Conservation (phyloP, 1,284 basidiomycete species). For the Austroboletus niveus region DNA sequence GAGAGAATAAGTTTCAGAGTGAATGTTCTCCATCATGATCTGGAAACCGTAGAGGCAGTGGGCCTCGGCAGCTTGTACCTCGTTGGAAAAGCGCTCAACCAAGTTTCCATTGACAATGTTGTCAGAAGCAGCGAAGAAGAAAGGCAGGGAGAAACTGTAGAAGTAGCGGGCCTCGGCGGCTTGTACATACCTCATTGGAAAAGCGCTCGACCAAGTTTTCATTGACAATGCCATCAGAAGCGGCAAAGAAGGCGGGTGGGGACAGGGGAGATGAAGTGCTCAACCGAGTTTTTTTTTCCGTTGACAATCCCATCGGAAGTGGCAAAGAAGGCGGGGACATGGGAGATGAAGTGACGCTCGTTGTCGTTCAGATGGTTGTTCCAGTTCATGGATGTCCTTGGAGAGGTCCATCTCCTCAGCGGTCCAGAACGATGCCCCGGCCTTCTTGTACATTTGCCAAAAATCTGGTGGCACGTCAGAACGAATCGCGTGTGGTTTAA, state of each 20-base stretch:
- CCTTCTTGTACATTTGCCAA: constrained; percentile 85
- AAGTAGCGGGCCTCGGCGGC: constrained; percentile 76
- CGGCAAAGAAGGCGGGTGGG: constrained; percentile 39
- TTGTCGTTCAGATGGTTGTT: constrained; percentile 89
- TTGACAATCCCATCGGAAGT: no score
- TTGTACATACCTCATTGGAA: constrained; percentile 69
- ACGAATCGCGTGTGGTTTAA: background rate
- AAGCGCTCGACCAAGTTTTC: constrained; percentile 51
- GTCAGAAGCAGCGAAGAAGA: no score
- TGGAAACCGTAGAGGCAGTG: constrained; percentile 99
- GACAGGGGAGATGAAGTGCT: constrained; percentile 32
- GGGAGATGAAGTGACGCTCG: no score
- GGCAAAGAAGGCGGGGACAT: no score
- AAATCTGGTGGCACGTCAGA: constrained; percentile 78
- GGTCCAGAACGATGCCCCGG: constrained; percentile 38
- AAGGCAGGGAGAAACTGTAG: constrained; percentile 98
- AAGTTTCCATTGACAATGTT: no score
- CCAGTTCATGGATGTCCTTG: constrained; percentile 93
- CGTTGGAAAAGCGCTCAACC: constrained; percentile 76
- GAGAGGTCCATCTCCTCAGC: constrained; percentile 37
- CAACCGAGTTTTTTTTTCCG: no score
- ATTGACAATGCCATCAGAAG: no score
- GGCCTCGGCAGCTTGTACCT: constrained; percentile 46
- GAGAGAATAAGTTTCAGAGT: constrained; percentile 55
- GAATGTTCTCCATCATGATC: constrained; percentile 99